phyloP scores from a whole-genome alignment of 2,329 filamentous ascomycete genomes.

The Echinosphaeria canescens region DNA sequence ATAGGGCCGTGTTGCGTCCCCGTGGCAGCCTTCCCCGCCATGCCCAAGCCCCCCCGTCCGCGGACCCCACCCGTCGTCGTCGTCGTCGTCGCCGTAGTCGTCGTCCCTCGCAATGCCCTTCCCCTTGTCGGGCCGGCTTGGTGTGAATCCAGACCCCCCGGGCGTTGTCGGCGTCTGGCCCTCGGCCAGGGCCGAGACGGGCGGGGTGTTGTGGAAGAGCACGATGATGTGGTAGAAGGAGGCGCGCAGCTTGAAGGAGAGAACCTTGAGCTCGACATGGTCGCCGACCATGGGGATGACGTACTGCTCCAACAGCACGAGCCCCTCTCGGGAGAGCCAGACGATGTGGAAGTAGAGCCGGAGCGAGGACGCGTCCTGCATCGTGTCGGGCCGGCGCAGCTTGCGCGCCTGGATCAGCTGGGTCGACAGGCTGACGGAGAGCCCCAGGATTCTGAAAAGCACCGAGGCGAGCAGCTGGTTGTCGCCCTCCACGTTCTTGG shows the following conservation, averaged over 20 bases:
- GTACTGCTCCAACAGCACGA: conserved; percentile 72
- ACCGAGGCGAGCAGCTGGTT: conserved; percentile 64
- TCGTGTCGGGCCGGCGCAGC: conserved; percentile 59
- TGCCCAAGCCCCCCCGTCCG: too few species aligned
- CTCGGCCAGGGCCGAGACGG: conserved; percentile 44
- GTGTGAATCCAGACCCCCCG: conserved; percentile 9
- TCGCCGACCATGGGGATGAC: conserved; percentile 67
- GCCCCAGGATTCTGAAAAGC: conserved; percentile 76
- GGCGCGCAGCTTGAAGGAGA: conserved; percentile 78
- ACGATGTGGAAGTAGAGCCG: conserved; percentile 76
- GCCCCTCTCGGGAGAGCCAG: conserved; percentile 83
- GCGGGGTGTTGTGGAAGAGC: conserved; percentile 80
- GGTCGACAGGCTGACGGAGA: conserved; percentile 72
- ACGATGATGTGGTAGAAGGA: conserved; percentile 96
- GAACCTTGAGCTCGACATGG: conserved; percentile 66
- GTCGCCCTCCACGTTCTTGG: conserved; percentile 54
- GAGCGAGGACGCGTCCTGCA: conserved; percentile 58
- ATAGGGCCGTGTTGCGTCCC: too few species aligned
- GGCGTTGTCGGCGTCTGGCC: conserved; percentile 23
- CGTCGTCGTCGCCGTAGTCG: conserved; percentile 19
- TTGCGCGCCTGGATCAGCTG: conserved; percentile 70
- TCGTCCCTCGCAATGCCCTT: conserved; percentile 23
- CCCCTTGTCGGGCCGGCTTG: conserved; percentile 20
- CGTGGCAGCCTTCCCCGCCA: too few species aligned
- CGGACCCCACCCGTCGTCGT: too few species aligned